phyloP scores from a whole-genome alignment of 176 grass and related monocot genomes.

The Triticum urartu region DNA sequence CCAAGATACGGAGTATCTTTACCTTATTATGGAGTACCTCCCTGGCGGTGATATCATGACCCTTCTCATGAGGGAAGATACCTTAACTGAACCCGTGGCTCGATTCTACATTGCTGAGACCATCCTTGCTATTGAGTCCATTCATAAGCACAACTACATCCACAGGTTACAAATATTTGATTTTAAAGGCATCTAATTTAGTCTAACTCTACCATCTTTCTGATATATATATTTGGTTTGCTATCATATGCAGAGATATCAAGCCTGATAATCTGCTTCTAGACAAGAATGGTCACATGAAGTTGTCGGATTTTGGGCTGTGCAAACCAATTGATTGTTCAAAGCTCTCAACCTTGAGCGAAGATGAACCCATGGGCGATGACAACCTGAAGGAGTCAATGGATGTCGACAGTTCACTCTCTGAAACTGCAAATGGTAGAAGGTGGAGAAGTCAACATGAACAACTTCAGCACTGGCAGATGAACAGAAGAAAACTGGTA shows the following conservation, averaged over 20 bases:
- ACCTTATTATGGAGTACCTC: slow-evolving; percentile 98
- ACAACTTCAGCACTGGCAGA: slow-evolving; percentile 97
- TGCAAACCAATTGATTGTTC: slow-evolving; percentile 98
- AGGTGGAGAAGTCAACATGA: slow-evolving; percentile 91
- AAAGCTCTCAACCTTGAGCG: slow-evolving; percentile 86
- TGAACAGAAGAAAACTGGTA: slow-evolving; percentile 95
- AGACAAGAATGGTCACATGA: slow-evolving; percentile 98
- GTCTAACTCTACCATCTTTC: background rate
- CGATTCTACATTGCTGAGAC: slow-evolving; percentile 96
- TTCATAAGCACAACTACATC: slow-evolving; percentile 98
- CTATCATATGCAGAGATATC: slow-evolving; percentile 79
- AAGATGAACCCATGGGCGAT: slow-evolving; percentile 91
- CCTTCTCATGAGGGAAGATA: slow-evolving; percentile 96
- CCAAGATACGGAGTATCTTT: slow-evolving; percentile 86
- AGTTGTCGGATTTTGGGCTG: slow-evolving; percentile 94
- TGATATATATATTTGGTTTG: slow-evolving; percentile 31
- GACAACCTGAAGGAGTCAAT: slow-evolving; percentile 87
- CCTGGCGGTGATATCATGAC: slow-evolving; percentile 99
- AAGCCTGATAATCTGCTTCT: slow-evolving; percentile 97
- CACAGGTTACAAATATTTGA: slow-evolving; percentile 69
- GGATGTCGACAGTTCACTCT: slow-evolving; percentile 73
- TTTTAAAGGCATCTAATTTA: slow-evolving; percentile 16
- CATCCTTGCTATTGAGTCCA: slow-evolving; percentile 92
- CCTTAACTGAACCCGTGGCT: slow-evolving; percentile 83
- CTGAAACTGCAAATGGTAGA: slow-evolving; percentile 65